Conservation (phyloP, 495 filamentous ascomycete genomes). For the Trichoderma reesei region DNA sequence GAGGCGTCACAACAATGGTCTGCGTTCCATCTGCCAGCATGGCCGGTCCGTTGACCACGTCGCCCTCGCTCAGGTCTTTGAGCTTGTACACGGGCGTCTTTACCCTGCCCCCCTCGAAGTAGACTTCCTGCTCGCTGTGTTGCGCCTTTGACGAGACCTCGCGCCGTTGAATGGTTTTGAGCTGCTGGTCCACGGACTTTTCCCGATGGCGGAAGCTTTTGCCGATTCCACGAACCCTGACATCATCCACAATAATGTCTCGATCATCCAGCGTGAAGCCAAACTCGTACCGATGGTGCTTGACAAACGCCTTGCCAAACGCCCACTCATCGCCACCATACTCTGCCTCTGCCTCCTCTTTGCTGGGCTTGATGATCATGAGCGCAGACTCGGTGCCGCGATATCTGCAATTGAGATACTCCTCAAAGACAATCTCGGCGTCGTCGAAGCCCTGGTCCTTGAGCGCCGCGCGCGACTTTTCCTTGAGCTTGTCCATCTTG, state of each 20-base stretch:
- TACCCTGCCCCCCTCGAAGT: slow-evolving; percentile 63
- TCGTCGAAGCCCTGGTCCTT: slow-evolving; percentile 66
- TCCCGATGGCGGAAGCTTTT: slow-evolving; percentile 73
- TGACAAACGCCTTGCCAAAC: slow-evolving; percentile 73
- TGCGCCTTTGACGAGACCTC: slow-evolving; percentile 41
- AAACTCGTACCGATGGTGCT: slow-evolving; percentile 87
- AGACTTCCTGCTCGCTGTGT: slow-evolving; percentile 49
- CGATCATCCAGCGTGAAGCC: slow-evolving; percentile 83
- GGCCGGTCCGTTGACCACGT: slow-evolving; percentile 72
- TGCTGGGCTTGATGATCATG: slow-evolving; percentile 62
- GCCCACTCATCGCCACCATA: slow-evolving; percentile 60
- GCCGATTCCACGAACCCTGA: slow-evolving; percentile 78
- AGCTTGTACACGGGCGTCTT: slow-evolving; percentile 83
- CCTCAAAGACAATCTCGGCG: slow-evolving; percentile 65
- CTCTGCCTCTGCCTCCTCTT: slow-evolving; percentile 48
- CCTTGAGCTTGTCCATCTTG: slow-evolving; percentile 55
- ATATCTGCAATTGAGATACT: slow-evolving; percentile 86
- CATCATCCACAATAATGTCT: slow-evolving; percentile 88
- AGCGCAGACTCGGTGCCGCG: slow-evolving; percentile 79
- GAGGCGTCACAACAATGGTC: slow-evolving; percentile 85
- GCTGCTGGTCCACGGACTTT: slow-evolving; percentile 69
- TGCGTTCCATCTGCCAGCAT: slow-evolving; percentile 92
- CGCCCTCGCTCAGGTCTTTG: slow-evolving; percentile 64
- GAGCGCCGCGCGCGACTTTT: slow-evolving; percentile 54
- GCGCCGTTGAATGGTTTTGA: slow-evolving; percentile 51